phyloP scores from a whole-genome alignment of 139 green algal genomes.

The Chlamydomonas sphaeroides region DNA sequence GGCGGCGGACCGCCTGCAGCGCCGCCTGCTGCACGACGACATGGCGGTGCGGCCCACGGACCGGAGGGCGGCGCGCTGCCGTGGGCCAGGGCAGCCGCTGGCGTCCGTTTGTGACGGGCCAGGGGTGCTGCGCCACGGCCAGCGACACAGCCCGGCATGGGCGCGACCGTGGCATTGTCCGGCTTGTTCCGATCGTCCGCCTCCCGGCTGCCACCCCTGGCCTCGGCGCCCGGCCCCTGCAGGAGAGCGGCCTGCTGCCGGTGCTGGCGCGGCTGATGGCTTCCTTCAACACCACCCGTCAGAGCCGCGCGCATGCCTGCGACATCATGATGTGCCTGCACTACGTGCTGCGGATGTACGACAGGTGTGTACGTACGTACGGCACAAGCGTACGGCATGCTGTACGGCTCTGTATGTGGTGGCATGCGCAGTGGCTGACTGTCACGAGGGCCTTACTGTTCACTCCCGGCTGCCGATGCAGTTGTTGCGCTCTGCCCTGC shows the following conservation, averaged over 20 bases:
- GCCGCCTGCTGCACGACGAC: constrained; percentile 79
- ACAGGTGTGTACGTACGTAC: constrained; percentile 52
- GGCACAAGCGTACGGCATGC: too few relatives aligned
- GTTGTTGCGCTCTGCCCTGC: too few relatives aligned
- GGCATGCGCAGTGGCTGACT: too few relatives aligned
- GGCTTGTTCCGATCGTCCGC: too few relatives aligned
- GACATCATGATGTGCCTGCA: constrained; percentile 74
- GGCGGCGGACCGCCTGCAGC: constrained; percentile 80
- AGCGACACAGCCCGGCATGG: too few relatives aligned
- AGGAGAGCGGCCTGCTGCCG: constrained; percentile 79
- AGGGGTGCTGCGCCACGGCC: too few relatives aligned
- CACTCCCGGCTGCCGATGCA: too few relatives aligned
- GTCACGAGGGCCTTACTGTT: too few relatives aligned
- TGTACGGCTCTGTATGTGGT: too few relatives aligned
- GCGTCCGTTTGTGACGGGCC: too few relatives aligned
- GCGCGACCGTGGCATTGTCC: too few relatives aligned
- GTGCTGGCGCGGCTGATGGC: constrained; percentile 69
- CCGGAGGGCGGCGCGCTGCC: not conserved
- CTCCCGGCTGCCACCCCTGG: not conserved
- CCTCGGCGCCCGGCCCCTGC: not conserved
- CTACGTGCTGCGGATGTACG: constrained; percentile 74
- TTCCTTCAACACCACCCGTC: constrained; percentile 64
- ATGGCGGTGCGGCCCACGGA: constrained; percentile 37
- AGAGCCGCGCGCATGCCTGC: constrained; percentile 64
- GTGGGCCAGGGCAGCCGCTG: not conserved